Conservation (phyloP, 257 asterid genomes). For the Solanum etuberosum region DNA sequence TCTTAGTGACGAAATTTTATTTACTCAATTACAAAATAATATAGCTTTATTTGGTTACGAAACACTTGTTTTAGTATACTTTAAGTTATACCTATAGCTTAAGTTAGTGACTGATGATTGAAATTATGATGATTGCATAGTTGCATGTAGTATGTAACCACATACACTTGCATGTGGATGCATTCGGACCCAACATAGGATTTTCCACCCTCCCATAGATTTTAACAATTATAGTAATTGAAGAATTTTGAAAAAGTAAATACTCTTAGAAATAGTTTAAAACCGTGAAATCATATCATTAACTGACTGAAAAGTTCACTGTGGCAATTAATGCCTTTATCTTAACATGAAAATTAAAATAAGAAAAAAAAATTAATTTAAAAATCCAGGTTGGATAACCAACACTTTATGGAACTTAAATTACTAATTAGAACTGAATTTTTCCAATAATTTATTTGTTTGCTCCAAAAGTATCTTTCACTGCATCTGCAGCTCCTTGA, state of each 20-base stretch:
- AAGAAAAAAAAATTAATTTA: not conserved
- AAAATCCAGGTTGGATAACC: not conserved
- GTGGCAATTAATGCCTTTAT: not conserved
- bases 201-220: not conserved
- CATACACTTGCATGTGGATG: not conserved
- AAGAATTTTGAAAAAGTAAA: not conserved
- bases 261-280: not conserved
- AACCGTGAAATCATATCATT: not conserved
- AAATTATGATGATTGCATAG: too few species aligned
- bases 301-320: not conserved
- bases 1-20: too few species aligned
- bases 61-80: too few species aligned
- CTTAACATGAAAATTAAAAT: not conserved
- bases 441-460: constrained; percentile 15
- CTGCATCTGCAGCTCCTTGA: constrained; percentile 36
- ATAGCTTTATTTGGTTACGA: too few species aligned
- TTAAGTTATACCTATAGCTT: too few species aligned
- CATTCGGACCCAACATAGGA: not conserved
- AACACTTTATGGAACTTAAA: not conserved
- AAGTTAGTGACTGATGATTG: too few species aligned
- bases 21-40: too few species aligned
- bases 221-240: not conserved
- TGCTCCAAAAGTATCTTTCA: constrained; percentile 28
- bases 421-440: not conserved
- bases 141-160: too few species aligned